A percentile compares a stretch with the other conserved stretches of the same genome.
Evolutionary conservation across 2,329 filamentous ascomycete species (phyloP).

Genomic region (Microsporum audouinii): DNA sequence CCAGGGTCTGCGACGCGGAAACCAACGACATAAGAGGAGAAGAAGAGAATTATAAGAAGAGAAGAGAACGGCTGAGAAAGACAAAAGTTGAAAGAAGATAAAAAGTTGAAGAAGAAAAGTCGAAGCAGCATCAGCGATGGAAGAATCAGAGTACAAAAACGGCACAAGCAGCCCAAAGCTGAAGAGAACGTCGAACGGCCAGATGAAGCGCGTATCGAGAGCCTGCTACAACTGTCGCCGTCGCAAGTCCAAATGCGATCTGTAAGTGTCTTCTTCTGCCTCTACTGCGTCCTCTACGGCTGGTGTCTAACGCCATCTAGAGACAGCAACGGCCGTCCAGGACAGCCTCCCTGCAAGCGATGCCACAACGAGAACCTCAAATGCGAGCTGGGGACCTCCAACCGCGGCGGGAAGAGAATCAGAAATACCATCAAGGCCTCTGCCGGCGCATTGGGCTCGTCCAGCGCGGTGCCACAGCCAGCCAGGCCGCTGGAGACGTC

Average conservation of each 20-base stretch:
- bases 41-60: neutral
- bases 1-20: neutral
- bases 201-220: slow-evolving; percentile 37
- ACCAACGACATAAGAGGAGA: neutral
- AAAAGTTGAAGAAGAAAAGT: neutral
- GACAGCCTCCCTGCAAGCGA: slow-evolving; percentile 45
- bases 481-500: neutral
- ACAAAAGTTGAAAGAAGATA: neutral
- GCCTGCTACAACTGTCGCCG: slow-evolving; percentile 40
- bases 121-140: neutral
- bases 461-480: neutral
- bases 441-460: neutral
- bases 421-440: slow-evolving; percentile 33
- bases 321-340: slow-evolving; percentile 38
- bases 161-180: slow-evolving; percentile 14
- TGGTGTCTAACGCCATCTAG: slow-evolving; percentile 16
- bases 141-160: slow-evolving; percentile 5
- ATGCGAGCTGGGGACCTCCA: slow-evolving; percentile 48
- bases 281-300: neutral
- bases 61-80: neutral
- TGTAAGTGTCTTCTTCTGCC: slow-evolving; percentile 31
- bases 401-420: slow-evolving; percentile 48
- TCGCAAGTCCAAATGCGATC: slow-evolving; percentile 41
- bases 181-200: slow-evolving; percentile 22
- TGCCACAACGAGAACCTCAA: slow-evolving; percentile 48